Conservation (phyloP, 768 basidiomycete species). For the Sistotremastrum niveocremeum region DNA sequence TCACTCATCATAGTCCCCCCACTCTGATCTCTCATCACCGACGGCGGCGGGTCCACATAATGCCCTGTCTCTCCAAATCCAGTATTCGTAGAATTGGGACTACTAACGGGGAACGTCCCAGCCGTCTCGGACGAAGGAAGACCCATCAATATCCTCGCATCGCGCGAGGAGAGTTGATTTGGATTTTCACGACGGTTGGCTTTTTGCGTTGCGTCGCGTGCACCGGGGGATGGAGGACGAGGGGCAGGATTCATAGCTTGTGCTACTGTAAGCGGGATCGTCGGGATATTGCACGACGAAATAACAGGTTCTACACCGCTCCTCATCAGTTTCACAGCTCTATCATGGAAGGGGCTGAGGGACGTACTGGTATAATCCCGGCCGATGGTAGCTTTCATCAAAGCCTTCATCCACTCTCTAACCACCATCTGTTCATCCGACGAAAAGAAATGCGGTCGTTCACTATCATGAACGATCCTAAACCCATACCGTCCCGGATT, state of each 20-base stretch:
- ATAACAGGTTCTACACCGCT: conserved; percentile 65
- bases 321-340: conserved; percentile 4
- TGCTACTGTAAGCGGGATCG: conserved; percentile 87
- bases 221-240: conserved; percentile 83
- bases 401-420: conserved; percentile 99
- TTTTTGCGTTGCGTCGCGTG: conserved; percentile 77
- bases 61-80: conserved; percentile 6
- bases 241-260: conserved; percentile 96
- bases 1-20: no score
- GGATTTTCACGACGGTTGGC: conserved; percentile 78
- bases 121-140: conserved; percentile 24
- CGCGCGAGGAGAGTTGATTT: conserved; percentile 65
- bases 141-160: conserved; percentile 62
- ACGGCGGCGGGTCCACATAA: neutral
- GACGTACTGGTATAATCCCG: conserved; percentile 74
- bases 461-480: conserved; percentile 79
- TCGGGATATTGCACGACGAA: conserved; percentile 93
- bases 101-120: no score
- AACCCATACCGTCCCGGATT: conserved; percentile 93
- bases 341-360: neutral
- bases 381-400: conserved; percentile 97
- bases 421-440: conserved; percentile 74
- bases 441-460: conserved; percentile 84
- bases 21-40: neutral
- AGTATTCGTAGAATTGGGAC: no score